Conservation (phyloP, 306 rosid species). For the Senna tora region DNA sequence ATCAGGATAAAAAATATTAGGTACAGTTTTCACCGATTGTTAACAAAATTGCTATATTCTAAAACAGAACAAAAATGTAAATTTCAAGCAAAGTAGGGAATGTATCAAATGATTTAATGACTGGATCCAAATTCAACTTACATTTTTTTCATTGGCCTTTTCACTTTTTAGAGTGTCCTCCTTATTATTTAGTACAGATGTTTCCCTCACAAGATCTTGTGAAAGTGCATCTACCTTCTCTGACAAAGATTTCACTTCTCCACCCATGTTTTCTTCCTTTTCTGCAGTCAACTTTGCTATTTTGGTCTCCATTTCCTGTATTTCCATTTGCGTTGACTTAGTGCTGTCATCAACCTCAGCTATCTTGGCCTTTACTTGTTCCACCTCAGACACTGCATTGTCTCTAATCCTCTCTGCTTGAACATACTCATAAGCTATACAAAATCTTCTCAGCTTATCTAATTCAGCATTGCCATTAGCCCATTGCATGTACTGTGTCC, state of each 20-base stretch:
- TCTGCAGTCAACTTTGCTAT: conserved; percentile 70
- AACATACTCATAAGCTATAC: conserved; percentile 80
- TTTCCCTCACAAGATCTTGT: conserved; percentile 80
- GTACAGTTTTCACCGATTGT: neutral
- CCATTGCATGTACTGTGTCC: conserved; percentile 96
- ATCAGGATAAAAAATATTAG: conserved; percentile 37
- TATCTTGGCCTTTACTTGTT: conserved; percentile 72
- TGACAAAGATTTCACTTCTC: conserved; percentile 79
- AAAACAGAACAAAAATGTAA: conserved; percentile 26
- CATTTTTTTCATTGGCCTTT: conserved; percentile 76
- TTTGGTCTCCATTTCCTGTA: conserved; percentile 77
- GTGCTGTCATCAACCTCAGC: conserved; percentile 61
- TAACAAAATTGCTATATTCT: conserved; percentile 19
- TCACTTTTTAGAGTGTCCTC: conserved; percentile 82
- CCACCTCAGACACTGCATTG: conserved; percentile 71
- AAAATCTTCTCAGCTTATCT: conserved; percentile 86
- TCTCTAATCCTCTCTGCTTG: conserved; percentile 81
- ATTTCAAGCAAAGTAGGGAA: neutral
- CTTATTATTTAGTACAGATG: conserved; percentile 65
- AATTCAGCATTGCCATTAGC: conserved; percentile 94
- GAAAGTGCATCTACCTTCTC: conserved; percentile 73
- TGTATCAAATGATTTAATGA: conserved; percentile 8
- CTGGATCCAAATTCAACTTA: conserved; percentile 36
- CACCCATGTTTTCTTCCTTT: conserved; percentile 93
- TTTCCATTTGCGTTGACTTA: conserved; percentile 49